Conservation (phyloP, 2,329 filamentous ascomycete genomes). For the Aurifilum marmelostoma region DNA sequence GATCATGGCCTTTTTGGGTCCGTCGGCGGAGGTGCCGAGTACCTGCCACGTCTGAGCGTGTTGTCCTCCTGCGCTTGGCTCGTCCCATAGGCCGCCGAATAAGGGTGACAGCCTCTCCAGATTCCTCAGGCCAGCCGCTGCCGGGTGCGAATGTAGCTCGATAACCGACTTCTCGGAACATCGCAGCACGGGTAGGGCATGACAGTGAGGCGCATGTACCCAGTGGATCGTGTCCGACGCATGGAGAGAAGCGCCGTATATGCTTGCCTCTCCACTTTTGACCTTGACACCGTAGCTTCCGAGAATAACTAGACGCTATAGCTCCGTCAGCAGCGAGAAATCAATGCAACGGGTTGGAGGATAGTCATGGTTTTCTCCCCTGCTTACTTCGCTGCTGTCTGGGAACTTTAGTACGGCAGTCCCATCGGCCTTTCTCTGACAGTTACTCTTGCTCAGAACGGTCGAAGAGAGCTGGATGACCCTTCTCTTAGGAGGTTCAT, state of each 20-base stretch:
- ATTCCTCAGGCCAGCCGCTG: conserved; percentile 50
- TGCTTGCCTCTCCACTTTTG: conserved; percentile 61
- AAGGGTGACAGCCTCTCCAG: conserved; percentile 66
- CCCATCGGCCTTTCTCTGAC: conserved; percentile 44
- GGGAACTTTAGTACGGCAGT: conserved; percentile 47
- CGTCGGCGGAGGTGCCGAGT: conserved; percentile 56
- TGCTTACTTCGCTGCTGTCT: conserved; percentile 52
- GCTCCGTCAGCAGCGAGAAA: conserved; percentile 27
- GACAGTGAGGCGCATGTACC: conserved; percentile 69
- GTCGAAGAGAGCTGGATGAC: conserved; percentile 50
- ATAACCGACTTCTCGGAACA: conserved; percentile 54
- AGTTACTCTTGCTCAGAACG: conserved; percentile 48
- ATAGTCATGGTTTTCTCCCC: not conserved
- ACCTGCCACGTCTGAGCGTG: conserved; percentile 23
- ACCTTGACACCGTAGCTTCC: conserved; percentile 71
- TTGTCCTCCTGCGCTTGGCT: conserved; percentile 33
- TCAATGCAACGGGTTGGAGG: not conserved
- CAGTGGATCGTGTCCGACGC: conserved; percentile 52
- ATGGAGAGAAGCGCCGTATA: conserved; percentile 67
- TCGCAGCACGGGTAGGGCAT: conserved; percentile 70
- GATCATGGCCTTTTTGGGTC: conserved; percentile 51
- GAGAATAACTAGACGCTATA: conserved; percentile 62
- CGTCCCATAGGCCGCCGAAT: conserved; percentile 69
- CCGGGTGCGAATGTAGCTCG: conserved; percentile 59
- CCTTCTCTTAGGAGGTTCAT: conserved; percentile 30